A percentile compares a stretch with the other conserved stretches of the same genome.
phyloP scores from a whole-genome alignment of 371 early-diverging fungal genomes.

The Mortierella polycephala region DNA sequence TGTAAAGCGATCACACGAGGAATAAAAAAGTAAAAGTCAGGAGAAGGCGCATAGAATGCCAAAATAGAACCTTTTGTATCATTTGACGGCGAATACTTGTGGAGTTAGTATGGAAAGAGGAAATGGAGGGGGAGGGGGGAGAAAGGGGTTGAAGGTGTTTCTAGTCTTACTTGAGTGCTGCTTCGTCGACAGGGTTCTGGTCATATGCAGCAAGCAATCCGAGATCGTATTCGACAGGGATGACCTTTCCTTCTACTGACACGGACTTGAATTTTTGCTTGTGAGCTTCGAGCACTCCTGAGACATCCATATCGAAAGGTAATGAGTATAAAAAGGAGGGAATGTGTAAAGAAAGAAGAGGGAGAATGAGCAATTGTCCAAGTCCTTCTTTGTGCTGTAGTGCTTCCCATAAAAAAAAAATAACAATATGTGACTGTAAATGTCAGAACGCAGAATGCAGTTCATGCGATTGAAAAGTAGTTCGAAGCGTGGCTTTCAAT shows the following conservation, averaged over 20 bases:
- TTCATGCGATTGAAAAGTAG: slow-evolving; percentile 1
- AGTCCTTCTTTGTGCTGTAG: neutral
- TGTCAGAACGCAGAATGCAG: neutral
- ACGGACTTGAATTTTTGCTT: slow-evolving; percentile 71
- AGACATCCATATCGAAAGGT: slow-evolving; percentile 74
- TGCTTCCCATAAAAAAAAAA: neutral
- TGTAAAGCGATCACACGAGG: slow-evolving; percentile 7
- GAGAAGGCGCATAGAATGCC: neutral
- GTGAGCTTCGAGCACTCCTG: slow-evolving; percentile 74
- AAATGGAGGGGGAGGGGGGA: neutral
- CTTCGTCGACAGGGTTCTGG: slow-evolving; percentile 79
- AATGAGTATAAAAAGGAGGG: neutral
- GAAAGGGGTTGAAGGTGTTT: neutral
- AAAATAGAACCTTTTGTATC: neutral
- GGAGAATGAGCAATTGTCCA: slow-evolving; percentile 4
- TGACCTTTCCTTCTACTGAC: slow-evolving; percentile 72
- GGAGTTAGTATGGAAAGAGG: neutral
- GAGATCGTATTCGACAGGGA: slow-evolving; percentile 90
- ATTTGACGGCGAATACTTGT: neutral
- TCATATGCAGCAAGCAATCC: slow-evolving; percentile 85
- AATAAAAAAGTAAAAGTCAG: neutral
- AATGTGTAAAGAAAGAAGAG: slow-evolving; percentile 5
- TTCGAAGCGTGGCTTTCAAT: neutral
- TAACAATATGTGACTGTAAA: neutral
- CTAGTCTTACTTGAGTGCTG: slow-evolving; percentile 62